phyloP scores from a whole-genome alignment of 352 stramenopile species.

The Thalassiosira hispida region DNA sequence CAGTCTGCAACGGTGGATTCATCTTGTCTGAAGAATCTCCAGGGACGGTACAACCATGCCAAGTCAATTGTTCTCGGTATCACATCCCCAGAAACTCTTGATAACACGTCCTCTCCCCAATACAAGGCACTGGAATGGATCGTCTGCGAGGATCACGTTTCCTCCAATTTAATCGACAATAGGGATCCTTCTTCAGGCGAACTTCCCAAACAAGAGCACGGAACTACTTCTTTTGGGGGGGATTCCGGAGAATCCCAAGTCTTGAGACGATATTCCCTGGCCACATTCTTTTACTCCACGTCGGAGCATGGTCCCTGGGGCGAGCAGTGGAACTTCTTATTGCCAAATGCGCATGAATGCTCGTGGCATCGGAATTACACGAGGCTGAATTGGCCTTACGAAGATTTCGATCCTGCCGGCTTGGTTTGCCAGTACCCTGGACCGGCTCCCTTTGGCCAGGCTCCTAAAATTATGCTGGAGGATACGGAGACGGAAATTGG shows the following conservation, averaged over 20 bases:
- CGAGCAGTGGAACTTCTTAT: slow-evolving; percentile 25
- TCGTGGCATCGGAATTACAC: slow-evolving; percentile 19
- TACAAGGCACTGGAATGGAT: slow-evolving; percentile 25
- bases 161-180: slow-evolving; percentile 6
- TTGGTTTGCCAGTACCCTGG: background rate
- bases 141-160: slow-evolving; percentile 22
- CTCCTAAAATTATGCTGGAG: background rate
- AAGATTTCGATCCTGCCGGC: slow-evolving; percentile 18
- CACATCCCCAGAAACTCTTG: background rate
- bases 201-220: slow-evolving; percentile 12
- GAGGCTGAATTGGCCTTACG: slow-evolving; percentile 8
- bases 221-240: background rate
- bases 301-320: slow-evolving; percentile 1
- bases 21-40: too few relatives aligned
- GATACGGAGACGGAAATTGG: background rate
- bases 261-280: slow-evolving; percentile 13
- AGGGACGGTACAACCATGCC: background rate
- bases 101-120: background rate
- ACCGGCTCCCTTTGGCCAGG: background rate
- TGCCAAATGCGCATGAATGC: slow-evolving; percentile 20
- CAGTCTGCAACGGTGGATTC: too few relatives aligned
- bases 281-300: slow-evolving; percentile 13
- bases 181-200: background rate
- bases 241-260: slow-evolving; percentile 13
- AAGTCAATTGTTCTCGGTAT: slow-evolving; percentile 12